These are phyloP conservation scores for Aschersonia sp. DNA, from an alignment of 2,329 filamentous ascomycete species.

Conservation along the genomic window DNA sequence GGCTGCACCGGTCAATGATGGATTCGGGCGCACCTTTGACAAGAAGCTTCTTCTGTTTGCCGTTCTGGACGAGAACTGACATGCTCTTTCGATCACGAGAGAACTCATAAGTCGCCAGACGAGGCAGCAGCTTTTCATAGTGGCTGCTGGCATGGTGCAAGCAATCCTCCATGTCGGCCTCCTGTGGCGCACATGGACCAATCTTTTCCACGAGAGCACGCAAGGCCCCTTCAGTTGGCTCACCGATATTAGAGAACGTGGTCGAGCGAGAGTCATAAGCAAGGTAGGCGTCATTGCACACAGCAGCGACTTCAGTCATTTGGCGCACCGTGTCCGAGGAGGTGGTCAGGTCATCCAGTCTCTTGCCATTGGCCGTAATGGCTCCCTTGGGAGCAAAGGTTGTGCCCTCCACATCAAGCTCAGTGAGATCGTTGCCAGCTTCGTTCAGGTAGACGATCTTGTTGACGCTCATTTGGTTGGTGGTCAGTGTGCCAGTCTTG, in stretches of 20 bases:
- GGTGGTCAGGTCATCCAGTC: constrained; percentile 51
- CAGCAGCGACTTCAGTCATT: constrained; percentile 54
- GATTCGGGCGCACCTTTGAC: constrained; percentile 96
- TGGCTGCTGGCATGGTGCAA: constrained; percentile 71
- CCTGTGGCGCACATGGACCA: constrained; percentile 56
- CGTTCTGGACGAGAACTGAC: constrained; percentile 77
- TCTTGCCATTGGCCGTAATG: constrained; percentile 54
- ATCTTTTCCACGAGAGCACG: constrained; percentile 88
- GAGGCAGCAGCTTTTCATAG: constrained; percentile 63
- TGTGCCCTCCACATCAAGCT: constrained; percentile 81
- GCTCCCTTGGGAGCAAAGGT: constrained; percentile 77
- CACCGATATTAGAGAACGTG: constrained; percentile 70
- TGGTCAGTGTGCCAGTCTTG: constrained; percentile 96
- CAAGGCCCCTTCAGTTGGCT: constrained; percentile 88
- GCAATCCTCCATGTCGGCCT: constrained; percentile 41
- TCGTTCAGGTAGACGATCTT: constrained; percentile 76
- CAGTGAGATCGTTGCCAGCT: constrained; percentile 59
- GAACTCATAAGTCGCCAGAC: constrained; percentile 86
- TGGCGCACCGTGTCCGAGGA: constrained; percentile 66
- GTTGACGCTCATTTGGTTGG: constrained; percentile 98
- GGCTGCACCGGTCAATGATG: constrained; percentile 81
- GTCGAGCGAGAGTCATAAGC: constrained; percentile 65
- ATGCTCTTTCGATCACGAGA: constrained; percentile 97
- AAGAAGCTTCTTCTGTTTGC: constrained; percentile 60
- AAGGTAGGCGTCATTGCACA: constrained; percentile 82